Base-by-base conservation (phyloP, 306 rosid genomes). In the Dicorynia guianensis region DNA sequence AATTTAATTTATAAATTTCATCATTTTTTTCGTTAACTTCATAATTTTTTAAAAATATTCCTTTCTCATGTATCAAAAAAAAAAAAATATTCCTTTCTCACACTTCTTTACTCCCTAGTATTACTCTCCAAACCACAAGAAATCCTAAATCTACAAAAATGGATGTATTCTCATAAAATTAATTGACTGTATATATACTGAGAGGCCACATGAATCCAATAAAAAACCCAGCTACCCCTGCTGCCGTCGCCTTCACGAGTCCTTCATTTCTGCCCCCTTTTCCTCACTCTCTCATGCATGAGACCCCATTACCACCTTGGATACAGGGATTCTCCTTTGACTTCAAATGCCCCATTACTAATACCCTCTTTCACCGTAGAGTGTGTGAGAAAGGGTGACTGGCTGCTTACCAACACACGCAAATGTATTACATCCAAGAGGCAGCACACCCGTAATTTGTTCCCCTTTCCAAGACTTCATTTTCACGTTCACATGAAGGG, bases 231-330 rank as follows among this genome's bases (percentile, higher is more conserved):
- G 79, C 80, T 11, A 34, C 77, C 65, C 72, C 12, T 33, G 74
- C 85, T 86, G 89, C 97, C 98, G 97, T 96, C 84, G 93, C 93
- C 96, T 92, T 92, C 97, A 92, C 98, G 93, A 86, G 98, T 83
- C 92, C 86, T 90, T 83, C 89, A 78, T 73, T 83, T 78, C 63
- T 69, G 73, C 72, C 36, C 58, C 40, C 61, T 69, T 63, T 48
- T 70, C 57, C 67, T 59, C 54, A 42, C 60, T 11, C 35, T 54
- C 49, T 80, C 66, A 69, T 83, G 76, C 87, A 67, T 63, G 39
- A 42, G 56, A 36, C 76, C 46, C 73, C 77, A 65, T 81, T 79
- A 4, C 69, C 73, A 83, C 87, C 96, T 88, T 42, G 89, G 59
- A 74, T 80, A 59, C 14, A 43, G 96, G 88, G 83, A 72, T 88